Evolutionary conservation across 2,329 filamentous ascomycete genomes (phyloP), one percentile per base, ranked within the genome.

Genomic region (Aspergillus pseudoglaucus): DNA sequence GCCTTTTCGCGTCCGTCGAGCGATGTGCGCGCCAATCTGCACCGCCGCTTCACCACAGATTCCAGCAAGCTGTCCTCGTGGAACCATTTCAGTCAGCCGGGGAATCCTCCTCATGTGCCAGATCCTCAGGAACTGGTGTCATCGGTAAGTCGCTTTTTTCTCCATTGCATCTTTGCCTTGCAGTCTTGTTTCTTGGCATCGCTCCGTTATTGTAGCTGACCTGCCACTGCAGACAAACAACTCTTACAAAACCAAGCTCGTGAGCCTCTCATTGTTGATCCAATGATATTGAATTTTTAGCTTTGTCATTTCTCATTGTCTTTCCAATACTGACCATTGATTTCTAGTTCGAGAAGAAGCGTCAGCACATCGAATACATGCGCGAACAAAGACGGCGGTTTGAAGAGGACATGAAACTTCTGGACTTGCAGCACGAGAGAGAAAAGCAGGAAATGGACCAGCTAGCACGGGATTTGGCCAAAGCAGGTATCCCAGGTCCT

Each of bases 31-130:
- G 81, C 82, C 54, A 84, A 83, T 59, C 77, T 97, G 66, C 88
- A 90, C 70, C 85, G 91, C 63, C 86, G 91, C 65, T 97, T 97
- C 73, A 97, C 91, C 54, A 93, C 90, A 49, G 94, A 95, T 73
- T 84, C 88, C 72, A 79, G 88, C 71, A 80, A 90, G 78, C 75
- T 91, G 71, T 85, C 87, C 68, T 88, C 86, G 65, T 75, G 88
- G 70, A 81, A 78, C 49, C 79, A 81, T 52, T 72, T 90, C 62
- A 80, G 77, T 42, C 77, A 80, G 64, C 45, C 52, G 18, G 51
- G 54, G 27, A 27, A 43, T 23, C 74, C 78, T 59, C 66, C 76
- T 46, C 77, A 77, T 62, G 68, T 75, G 45, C 72, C 77, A 42
- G 79, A 82, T 63, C 73, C 74, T 42, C 52, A 75, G 50, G 77